Evolutionary conservation across 768 basidiomycete species (phyloP).

Genomic region (Terana coerulea): DNA sequence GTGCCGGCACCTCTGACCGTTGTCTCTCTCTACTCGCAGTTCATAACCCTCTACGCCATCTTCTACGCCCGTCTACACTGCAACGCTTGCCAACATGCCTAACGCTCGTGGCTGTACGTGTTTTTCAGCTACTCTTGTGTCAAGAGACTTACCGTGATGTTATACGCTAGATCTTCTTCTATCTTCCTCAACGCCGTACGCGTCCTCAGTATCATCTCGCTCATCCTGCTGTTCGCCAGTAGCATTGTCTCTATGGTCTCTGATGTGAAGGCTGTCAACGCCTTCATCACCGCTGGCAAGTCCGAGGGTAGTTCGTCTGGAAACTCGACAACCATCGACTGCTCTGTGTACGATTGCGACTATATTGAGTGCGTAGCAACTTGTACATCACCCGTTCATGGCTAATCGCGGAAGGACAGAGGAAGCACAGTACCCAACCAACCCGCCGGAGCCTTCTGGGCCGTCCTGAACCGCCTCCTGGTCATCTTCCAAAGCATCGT

Average conservation of each 20-base stretch:
- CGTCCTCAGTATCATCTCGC: conserved; percentile 70
- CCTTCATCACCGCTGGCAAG: conserved; percentile 37
- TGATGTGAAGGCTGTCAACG: conserved; percentile 73
- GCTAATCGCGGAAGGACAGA: conserved; percentile 34
- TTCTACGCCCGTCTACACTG: background rate
- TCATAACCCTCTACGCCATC: background rate
- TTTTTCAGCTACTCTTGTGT: background rate
- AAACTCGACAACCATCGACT: conserved; percentile 25
- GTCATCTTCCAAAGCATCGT: conserved; percentile 82
- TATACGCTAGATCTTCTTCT: conserved; percentile 46
- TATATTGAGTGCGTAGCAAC: conserved; percentile 57
- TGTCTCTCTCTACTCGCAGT: background rate
- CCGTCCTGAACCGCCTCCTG: conserved; percentile 80
- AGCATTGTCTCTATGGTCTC: conserved; percentile 69
- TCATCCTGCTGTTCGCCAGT: conserved; percentile 77
- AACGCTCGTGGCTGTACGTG: conserved; percentile 9
- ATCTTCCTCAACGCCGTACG: conserved; percentile 78
- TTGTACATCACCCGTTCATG: background rate
- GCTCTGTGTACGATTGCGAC: conserved; percentile 44
- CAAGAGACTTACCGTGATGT: background rate
- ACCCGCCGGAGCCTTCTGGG: conserved; percentile 88
- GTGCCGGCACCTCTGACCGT: conserved; percentile 6
- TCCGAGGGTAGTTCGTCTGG: conserved; percentile 30
- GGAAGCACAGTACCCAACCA: conserved; percentile 86
- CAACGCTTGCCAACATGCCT: background rate